Conservation (phyloP, 1,284 basidiomycete species). For the Ceratobasidium papillatum region DNA sequence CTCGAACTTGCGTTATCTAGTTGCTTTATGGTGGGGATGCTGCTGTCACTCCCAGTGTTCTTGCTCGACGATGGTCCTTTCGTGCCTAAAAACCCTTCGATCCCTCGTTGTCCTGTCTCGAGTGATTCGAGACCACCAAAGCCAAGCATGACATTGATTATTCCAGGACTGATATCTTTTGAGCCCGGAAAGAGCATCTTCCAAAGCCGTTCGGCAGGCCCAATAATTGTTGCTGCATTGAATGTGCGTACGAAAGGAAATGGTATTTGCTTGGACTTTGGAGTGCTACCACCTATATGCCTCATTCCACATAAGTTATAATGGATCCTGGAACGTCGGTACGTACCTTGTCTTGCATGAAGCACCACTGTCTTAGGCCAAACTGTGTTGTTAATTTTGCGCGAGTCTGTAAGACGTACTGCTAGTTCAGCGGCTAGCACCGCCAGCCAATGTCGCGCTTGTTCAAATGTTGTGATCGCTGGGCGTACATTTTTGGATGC, state of each 20-base stretch:
- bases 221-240: conserved; percentile 79
- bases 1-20: background rate
- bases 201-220: conserved; percentile 86
- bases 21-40: conserved; percentile 11
- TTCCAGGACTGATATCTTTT: conserved; percentile 60
- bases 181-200: conserved; percentile 72
- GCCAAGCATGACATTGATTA: conserved; percentile 77
- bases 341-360: conserved; percentile 71
- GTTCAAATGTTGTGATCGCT: conserved; percentile 72
- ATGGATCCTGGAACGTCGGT: too few species aligned
- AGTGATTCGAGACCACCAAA: conserved; percentile 85
- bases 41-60: background rate
- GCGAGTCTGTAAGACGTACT: conserved; percentile 82
- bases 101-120: conserved; percentile 84
- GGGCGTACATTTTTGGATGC: conserved; percentile 90
- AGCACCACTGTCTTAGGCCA: conserved; percentile 95
- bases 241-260: conserved; percentile 82
- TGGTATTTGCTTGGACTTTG: conserved; percentile 78
- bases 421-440: conserved; percentile 91
- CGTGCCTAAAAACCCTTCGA: conserved; percentile 80
- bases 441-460: conserved; percentile 89
- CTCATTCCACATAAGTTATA: conserved; percentile 38
- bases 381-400: conserved; percentile 73
- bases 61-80: conserved; percentile 47
- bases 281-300: conserved; percentile 67